phyloP scores from a whole-genome alignment of 2,329 filamentous ascomycete species.

The Penicillium palitans region DNA sequence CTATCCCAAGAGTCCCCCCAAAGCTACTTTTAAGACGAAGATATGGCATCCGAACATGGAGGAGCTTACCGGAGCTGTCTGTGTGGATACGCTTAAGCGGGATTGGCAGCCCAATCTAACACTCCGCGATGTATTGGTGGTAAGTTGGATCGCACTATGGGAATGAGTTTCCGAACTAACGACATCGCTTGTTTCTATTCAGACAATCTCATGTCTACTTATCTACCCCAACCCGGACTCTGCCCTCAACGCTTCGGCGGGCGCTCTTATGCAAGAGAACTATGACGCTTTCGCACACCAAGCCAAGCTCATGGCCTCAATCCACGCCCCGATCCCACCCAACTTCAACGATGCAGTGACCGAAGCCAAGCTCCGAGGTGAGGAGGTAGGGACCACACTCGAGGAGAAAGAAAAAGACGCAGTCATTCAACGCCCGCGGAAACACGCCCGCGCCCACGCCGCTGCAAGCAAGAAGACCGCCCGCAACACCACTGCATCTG shows the following conservation, averaged over 20 bases:
- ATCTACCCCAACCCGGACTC: slow-evolving; percentile 66
- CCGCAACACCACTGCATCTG: slow-evolving; percentile 6
- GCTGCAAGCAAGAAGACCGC: slow-evolving; percentile 14
- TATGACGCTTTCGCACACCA: slow-evolving; percentile 58
- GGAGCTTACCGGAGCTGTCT: slow-evolving; percentile 61
- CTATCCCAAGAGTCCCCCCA: slow-evolving; percentile 53
- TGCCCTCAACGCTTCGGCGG: slow-evolving; percentile 62
- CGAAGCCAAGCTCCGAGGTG: slow-evolving; percentile 57
- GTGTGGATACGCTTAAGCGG: slow-evolving; percentile 64
- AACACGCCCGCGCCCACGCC: slow-evolving; percentile 15
- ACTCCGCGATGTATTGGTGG: slow-evolving; percentile 58
- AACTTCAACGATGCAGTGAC: slow-evolving; percentile 47
- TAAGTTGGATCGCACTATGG: slow-evolving; percentile 27
- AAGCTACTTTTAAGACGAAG: slow-evolving; percentile 60
- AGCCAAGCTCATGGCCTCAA: slow-evolving; percentile 62
- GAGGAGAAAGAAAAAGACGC: slow-evolving; percentile 27
- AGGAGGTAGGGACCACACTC: slow-evolving; percentile 43
- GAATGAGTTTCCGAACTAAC: neutral
- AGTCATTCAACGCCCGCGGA: slow-evolving; percentile 17
- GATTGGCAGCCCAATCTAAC: slow-evolving; percentile 62
- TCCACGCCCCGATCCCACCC: slow-evolving; percentile 57
- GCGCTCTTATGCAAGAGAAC: slow-evolving; percentile 59
- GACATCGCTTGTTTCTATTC: neutral
- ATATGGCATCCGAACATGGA: slow-evolving; percentile 68
- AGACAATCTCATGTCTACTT: slow-evolving; percentile 62